Base-by-base conservation (phyloP, 2,329 filamentous ascomycete genomes). In the Colletotrichum lentis region DNA sequence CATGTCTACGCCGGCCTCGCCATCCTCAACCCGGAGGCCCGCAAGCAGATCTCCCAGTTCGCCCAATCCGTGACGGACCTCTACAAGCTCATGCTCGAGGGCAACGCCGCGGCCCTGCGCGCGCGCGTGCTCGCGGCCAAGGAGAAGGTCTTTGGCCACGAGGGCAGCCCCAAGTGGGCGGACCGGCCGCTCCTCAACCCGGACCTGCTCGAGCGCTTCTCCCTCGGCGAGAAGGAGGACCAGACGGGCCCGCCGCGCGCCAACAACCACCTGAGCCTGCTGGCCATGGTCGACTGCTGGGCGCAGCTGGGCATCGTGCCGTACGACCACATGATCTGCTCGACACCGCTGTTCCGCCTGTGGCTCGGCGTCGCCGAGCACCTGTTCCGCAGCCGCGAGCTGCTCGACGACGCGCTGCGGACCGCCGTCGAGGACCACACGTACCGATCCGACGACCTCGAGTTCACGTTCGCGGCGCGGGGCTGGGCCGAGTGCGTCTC, bases 241-340 rank as follows among this genome's bases (percentile, higher is more conserved):
- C 83, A 85, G 63, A 75, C 74, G 71, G 75, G 80, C 72, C 73
- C 76, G 67, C 74, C 80, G n/a, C 87, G 93, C 22, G 93, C 91
- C 61, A 99, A 99, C 81, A 99, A 96, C 77, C 96, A 99, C 79
- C 86, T 99, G 37, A 94, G 90, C 77, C 84, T 99, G 65, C 85
- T 99, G 52, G 96, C 94, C 54, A 99, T 99, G 88, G 96, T 98
- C 50, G 96, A 99, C 81, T 98, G 95, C 81, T 99, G 96, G 96
- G 96, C 92, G 76, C 92, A 93, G 72, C 86, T 98, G 53, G 91
- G 90, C 41, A 99, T 97, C 74, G 91, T 96, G 55, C 96, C 96
- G 0, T 99, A 99, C 79, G 95, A 99, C 80, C 96, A 99, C 83
- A 99, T 99, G 94, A 96, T 99, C 73, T 99, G 96, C 82, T 97